Percentiles rank a stretch among this genome's conserved stretches.
These are phyloP conservation scores for Rhizodiscina lignyota DNA, from an alignment of 495 filamentous ascomycete genomes.

Conservation along the genomic window DNA sequence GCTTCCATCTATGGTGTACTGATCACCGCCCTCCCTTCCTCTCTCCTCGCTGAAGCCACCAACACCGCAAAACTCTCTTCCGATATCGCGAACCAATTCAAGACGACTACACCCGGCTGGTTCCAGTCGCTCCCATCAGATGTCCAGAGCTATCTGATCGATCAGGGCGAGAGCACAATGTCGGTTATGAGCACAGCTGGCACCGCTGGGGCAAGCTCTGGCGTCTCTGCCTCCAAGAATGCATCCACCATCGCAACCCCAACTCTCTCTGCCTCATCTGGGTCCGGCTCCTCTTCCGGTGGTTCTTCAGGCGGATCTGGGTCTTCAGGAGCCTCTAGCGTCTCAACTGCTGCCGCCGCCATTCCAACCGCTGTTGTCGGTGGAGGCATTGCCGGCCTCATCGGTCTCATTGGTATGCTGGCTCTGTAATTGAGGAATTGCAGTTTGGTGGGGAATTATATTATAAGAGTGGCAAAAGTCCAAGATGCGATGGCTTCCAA, in stretches of 20 bases:
- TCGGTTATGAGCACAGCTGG: constrained; percentile 2
- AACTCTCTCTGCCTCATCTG: not conserved
- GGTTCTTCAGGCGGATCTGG: constrained; percentile 1
- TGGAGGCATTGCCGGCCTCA: constrained; percentile 18
- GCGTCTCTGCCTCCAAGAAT: constrained; percentile 1
- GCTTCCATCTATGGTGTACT: constrained; percentile 1
- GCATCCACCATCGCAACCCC: constrained; percentile 2
- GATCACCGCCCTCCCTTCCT: constrained; percentile 11
- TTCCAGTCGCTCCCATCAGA: constrained; percentile 13
- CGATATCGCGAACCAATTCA: constrained; percentile 6
- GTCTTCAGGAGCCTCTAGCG: constrained; percentile 2
- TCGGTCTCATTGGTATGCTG: constrained; percentile 22
- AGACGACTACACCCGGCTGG: constrained; percentile 9
- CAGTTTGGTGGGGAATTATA: too few relatives aligned
- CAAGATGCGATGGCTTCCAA: too few relatives aligned
- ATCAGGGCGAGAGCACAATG: constrained; percentile 4
- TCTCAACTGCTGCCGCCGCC: constrained; percentile 15
- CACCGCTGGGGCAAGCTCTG: not conserved
- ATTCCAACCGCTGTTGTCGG: constrained; percentile 19
- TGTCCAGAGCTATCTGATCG: constrained; percentile 11
- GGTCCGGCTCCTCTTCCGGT: constrained; percentile 1
- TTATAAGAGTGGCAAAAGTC: too few relatives aligned
- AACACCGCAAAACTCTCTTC: constrained; percentile 6
- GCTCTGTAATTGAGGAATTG: constrained; percentile 15
- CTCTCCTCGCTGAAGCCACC: constrained; percentile 3